Evolutionary conservation across 345 rosid genomes (phyloP), one percentile per base, ranked within the genome.

Genomic region (Eucalyptus marginata): DNA sequence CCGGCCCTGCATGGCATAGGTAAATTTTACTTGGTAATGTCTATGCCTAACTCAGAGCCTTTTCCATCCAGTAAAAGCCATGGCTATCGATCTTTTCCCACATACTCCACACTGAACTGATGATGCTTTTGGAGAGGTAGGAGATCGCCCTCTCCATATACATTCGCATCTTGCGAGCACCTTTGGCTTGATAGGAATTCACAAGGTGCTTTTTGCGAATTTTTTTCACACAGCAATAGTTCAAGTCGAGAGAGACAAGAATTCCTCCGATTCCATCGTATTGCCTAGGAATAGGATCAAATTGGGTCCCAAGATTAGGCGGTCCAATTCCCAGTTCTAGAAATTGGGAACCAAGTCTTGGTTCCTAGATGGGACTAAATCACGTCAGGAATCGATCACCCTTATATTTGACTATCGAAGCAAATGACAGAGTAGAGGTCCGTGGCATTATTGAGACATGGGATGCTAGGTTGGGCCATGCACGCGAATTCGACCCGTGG

Each of bases 51-150:
- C 71, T 95, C 99, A 5, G 98, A 94, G 94, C 95, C 97, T 59
- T 96, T 96, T 96, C 90, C 94, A 52, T 85, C 99, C 99, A 10
- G 96, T 97, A 18, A 98, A 96, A 91, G 99, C 99, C 88, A 97
- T 93, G 99, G 98, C 97, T 27, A 97, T 97, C 17, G 97, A 98
- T 92, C 97, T 97, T 85, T 98, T 98, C 89, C 98, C 98, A 10
- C 99, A 94, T 66, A 95, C 97, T 33, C 89, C 95, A 16, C 99
- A 97, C 88, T 62, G 98, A 97, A 92, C 90, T 95, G 98, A 97
- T 95, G 52, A 97, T 98, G 97, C 96, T 96, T 79, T 92, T 96
- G 90, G 94, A 97, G 91, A 95, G 97, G 94, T 94, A 91, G 46
- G 50, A 44, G 46, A 25, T 59, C 8, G 16, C 59, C 89, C 16